Evolutionary conservation across 169 alveolate genomes (phyloP).

Genomic region (Plasmodium falciparum): DNA sequence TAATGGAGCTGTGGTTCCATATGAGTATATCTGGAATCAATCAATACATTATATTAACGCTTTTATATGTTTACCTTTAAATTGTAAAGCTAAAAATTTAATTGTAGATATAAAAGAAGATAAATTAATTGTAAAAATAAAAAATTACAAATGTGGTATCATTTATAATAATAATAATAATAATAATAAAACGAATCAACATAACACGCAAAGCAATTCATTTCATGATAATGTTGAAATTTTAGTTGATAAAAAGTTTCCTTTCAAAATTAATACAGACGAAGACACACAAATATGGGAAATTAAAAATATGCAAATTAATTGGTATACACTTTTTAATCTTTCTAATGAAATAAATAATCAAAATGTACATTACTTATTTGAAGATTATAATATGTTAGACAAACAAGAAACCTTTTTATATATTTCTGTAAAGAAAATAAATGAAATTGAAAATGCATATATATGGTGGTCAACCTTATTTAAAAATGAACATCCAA

Average conservation of each 20-base stretch:
- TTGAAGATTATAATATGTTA: slow-evolving; percentile 17
- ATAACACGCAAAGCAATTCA: too few species aligned
- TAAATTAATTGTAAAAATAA: slow-evolving; percentile 48
- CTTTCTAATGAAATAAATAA: slow-evolving; percentile 63
- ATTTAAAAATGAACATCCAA: slow-evolving; percentile 41
- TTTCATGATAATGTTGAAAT: not conserved
- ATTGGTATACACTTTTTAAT: slow-evolving; percentile 49
- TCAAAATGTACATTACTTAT: slow-evolving; percentile 32
- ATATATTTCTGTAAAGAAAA: slow-evolving; percentile 67
- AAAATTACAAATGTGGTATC: not conserved
- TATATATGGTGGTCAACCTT: slow-evolving; percentile 73
- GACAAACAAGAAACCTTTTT: slow-evolving; percentile 75
- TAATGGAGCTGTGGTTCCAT: slow-evolving; percentile 72
- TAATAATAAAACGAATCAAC: not conserved
- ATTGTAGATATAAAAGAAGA: slow-evolving; percentile 50
- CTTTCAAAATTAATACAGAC: slow-evolving; percentile 41
- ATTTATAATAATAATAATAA: not conserved
- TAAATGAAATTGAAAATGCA: slow-evolving; percentile 44
- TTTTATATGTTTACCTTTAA: slow-evolving; percentile 36
- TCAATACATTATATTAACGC: slow-evolving; percentile 40
- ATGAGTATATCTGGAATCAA: slow-evolving; percentile 64
- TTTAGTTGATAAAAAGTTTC: slow-evolving; percentile 39
- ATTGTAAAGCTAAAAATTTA: slow-evolving; percentile 68
- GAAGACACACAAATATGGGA: slow-evolving; percentile 78
- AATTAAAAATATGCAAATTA: slow-evolving; percentile 55